Conservation (phyloP, 768 basidiomycete species). For the Amanita polypyramis region DNA sequence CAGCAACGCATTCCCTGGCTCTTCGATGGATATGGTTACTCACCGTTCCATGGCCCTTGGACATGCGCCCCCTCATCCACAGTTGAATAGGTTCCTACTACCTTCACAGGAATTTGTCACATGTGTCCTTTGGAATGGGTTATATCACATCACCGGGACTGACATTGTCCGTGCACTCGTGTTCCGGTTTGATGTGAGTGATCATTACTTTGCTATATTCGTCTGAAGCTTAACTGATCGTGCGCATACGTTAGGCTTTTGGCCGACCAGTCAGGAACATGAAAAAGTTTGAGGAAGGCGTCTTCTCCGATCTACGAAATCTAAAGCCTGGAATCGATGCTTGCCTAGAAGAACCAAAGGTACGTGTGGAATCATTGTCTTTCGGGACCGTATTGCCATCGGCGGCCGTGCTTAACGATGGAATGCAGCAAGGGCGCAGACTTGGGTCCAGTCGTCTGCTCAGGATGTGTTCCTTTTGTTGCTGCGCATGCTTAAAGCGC, state of each 20-base stretch:
- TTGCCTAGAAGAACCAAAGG: constrained; percentile 94
- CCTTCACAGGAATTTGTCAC: constrained; percentile 84
- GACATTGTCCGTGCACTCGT: constrained; percentile 92
- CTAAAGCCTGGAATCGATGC: constrained; percentile 91
- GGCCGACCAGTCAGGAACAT: constrained; percentile 84
- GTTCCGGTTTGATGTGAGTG: constrained; percentile 78
- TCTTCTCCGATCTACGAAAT: constrained; percentile 89
- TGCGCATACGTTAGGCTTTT: constrained; percentile 40
- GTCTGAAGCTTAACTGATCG: not conserved
- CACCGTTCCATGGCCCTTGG: constrained; percentile 12
- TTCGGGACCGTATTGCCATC: not conserved
- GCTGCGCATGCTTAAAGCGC: not conserved
- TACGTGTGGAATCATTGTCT: constrained; percentile 20
- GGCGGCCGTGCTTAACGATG: not conserved
- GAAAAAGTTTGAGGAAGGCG: constrained; percentile 97
- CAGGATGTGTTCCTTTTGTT: not conserved
- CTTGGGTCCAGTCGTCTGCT: too few relatives aligned
- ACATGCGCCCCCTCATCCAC: constrained; percentile 54
- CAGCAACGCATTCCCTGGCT: constrained; percentile 3
- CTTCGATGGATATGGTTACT: constrained; percentile 8
- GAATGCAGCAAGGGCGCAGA: too few relatives aligned
- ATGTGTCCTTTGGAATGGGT: constrained; percentile 86
- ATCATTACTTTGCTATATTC: constrained; percentile 4
- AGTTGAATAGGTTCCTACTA: constrained; percentile 78
- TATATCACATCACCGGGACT: constrained; percentile 92